phyloP scores from a whole-genome alignment of 2,329 filamentous ascomycete species.

The Akanthomyces muscarius region DNA sequence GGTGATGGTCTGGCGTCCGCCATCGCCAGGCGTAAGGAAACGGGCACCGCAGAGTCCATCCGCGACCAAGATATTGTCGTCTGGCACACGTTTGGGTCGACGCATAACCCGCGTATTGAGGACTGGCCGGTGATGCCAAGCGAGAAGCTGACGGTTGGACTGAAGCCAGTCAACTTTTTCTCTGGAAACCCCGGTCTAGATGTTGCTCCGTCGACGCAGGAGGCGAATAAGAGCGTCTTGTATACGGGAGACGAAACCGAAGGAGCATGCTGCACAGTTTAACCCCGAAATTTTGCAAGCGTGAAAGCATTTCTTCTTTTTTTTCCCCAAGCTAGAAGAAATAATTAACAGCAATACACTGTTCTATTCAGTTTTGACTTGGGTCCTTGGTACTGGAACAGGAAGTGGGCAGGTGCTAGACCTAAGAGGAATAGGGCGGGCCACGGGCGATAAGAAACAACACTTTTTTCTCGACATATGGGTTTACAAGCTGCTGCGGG shows the following conservation, averaged over 20 bases:
- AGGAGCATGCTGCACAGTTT: neutral
- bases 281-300: neutral
- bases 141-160: slow-evolving; percentile 48
- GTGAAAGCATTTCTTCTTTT: no score
- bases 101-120: slow-evolving; percentile 61
- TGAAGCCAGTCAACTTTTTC: slow-evolving; percentile 55
- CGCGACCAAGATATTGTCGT: slow-evolving; percentile 51
- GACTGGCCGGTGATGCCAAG: slow-evolving; percentile 68
- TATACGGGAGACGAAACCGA: neutral
- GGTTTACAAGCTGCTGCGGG: neutral
- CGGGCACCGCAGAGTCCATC: slow-evolving; percentile 36
- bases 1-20: slow-evolving; percentile 34
- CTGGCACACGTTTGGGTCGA: slow-evolving; percentile 57
- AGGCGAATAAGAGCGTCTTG: slow-evolving; percentile 32
- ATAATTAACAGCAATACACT: no score
- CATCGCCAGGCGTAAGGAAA: slow-evolving; percentile 23
- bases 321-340: no score
- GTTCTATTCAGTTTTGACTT: no score
- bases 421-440: no score
- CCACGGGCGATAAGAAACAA: neutral
- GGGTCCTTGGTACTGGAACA: no score
- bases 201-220: slow-evolving; percentile 40
- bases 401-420: no score
- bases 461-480: neutral
- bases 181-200: slow-evolving; percentile 47